A percentile compares a stretch with the other conserved stretches of the same genome.
These are phyloP conservation scores for Daldinia decipiens DNA, from an alignment of 495 filamentous ascomycete species.

Conservation along the genomic window DNA sequence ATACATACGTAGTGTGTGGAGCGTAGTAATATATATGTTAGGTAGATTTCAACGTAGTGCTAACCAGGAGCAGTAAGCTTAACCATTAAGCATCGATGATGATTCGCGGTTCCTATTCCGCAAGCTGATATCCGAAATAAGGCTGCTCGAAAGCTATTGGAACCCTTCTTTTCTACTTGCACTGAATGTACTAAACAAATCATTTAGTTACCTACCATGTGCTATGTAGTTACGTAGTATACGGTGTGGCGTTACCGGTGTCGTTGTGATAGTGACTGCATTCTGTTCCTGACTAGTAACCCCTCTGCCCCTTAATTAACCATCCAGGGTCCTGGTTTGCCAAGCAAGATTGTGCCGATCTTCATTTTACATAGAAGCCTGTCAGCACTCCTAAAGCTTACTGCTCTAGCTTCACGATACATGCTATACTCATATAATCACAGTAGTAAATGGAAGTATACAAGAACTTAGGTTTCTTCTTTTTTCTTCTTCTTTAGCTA, in stretches of 20 bases:
- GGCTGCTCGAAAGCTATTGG: background rate
- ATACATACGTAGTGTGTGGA: background rate
- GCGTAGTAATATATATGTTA: background rate
- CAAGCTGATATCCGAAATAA: background rate
- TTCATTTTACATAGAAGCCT: constrained; percentile 31
- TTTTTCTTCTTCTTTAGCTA: too few species aligned
- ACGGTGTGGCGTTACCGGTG: background rate
- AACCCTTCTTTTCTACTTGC: background rate
- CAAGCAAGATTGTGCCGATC: constrained; percentile 38
- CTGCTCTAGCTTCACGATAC: constrained; percentile 12
- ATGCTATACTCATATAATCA: constrained; percentile 7
- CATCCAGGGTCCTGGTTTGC: constrained; percentile 22
- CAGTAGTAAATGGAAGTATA: constrained; percentile 3
- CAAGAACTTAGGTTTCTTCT: background rate
- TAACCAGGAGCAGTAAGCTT: background rate
- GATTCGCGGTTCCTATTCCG: constrained; percentile 4
- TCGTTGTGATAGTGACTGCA: constrained; percentile 23
- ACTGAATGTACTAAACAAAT: background rate
- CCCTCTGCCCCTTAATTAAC: constrained; percentile 13
- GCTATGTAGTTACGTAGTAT: background rate
- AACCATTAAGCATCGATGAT: background rate
- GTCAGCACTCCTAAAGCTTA: constrained; percentile 16
- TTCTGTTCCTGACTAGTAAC: background rate
- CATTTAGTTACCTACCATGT: constrained; percentile 1
- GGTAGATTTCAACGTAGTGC: background rate